Evolutionary conservation across 208 protist genomes (phyloP).

Genomic region (Leishmania braziliensis): DNA sequence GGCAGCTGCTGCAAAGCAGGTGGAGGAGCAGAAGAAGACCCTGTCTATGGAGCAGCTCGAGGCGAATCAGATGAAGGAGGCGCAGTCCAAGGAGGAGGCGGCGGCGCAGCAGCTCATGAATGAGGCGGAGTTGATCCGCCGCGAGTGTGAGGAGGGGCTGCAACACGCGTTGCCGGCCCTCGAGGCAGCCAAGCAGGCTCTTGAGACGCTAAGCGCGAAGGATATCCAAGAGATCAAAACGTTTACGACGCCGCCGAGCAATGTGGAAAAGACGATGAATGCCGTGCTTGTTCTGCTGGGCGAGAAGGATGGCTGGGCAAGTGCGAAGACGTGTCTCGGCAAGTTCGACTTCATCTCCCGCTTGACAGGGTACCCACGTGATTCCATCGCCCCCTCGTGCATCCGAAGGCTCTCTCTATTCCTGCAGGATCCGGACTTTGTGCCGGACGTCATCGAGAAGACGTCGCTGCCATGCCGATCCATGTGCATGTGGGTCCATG

Average conservation of each 20-base stretch:
- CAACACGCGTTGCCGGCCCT: slow-evolving; percentile 94
- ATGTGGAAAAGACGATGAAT: slow-evolving; percentile 93
- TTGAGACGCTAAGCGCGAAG: slow-evolving; percentile 92
- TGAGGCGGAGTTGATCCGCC: slow-evolving; percentile 85
- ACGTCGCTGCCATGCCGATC: slow-evolving; percentile 93
- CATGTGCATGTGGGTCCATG: slow-evolving; percentile 96
- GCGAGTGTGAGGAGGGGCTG: slow-evolving; percentile 93
- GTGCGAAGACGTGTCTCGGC: slow-evolving; percentile 85
- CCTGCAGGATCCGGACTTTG: slow-evolving; percentile 92
- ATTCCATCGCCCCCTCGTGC: slow-evolving; percentile 78
- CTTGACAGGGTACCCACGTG: slow-evolving; percentile 89
- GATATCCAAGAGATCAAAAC: slow-evolving; percentile 95
- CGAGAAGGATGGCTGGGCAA: slow-evolving; percentile 93
- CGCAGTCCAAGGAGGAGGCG: slow-evolving; percentile 84
- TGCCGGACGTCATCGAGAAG: slow-evolving; percentile 92
- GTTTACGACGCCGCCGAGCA: slow-evolving; percentile 88
- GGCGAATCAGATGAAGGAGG: slow-evolving; percentile 80
- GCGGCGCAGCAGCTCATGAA: slow-evolving; percentile 76
- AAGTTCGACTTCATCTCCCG: slow-evolving; percentile 90
- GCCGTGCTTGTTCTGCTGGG: slow-evolving; percentile 93
- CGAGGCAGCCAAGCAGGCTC: slow-evolving; percentile 85
- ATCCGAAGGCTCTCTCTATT: slow-evolving; percentile 92
- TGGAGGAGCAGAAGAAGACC: slow-evolving; percentile 88
- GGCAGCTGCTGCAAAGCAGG: slow-evolving; percentile 83
- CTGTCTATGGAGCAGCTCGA: slow-evolving; percentile 86